Evolutionary conservation across 148 eudicot species (phyloP).

Genomic region (Pharnaceum exiguum): DNA sequence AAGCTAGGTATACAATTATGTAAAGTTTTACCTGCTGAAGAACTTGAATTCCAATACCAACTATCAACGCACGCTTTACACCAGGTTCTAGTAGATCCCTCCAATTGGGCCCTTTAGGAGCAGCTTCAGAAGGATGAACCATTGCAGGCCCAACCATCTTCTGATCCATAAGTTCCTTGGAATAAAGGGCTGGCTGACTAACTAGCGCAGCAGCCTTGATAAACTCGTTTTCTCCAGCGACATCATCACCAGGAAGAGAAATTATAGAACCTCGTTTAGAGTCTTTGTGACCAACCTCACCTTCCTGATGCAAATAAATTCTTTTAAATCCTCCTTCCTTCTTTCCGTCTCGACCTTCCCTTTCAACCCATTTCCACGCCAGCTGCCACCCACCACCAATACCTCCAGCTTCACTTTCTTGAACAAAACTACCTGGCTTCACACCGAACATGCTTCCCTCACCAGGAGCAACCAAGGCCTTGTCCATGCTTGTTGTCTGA

Average conservation of each 20-base stretch:
- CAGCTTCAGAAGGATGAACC: constrained; percentile 52
- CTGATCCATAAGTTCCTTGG: constrained; percentile 45
- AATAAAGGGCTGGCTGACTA: constrained; percentile 51
- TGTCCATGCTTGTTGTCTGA: constrained; percentile 42
- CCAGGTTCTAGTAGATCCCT: constrained; percentile 51
- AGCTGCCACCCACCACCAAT: constrained; percentile 74
- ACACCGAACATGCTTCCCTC: constrained; percentile 41
- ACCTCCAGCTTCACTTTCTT: constrained; percentile 35
- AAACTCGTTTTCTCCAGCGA: constrained; percentile 28
- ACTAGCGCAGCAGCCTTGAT: constrained; percentile 57
- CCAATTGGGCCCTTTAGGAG: constrained; percentile 43
- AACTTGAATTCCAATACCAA: constrained; percentile 49
- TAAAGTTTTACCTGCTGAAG: constrained; percentile 48
- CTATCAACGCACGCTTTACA: constrained; percentile 48
- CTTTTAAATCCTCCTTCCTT: constrained; percentile 57
- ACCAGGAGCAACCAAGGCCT: constrained; percentile 36
- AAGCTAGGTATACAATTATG: background rate
- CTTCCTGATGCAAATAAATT: constrained; percentile 51
- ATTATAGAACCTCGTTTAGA: constrained; percentile 40
- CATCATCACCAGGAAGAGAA: constrained; percentile 47
- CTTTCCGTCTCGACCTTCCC: constrained; percentile 42
- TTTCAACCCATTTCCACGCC: constrained; percentile 58
- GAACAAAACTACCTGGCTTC: constrained; percentile 36
- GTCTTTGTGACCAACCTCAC: constrained; percentile 22
- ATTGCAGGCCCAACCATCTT: constrained; percentile 50